Evolutionary conservation across 1,284 basidiomycete genomes (phyloP).

Genomic region (Marasmius tenuissimus): DNA sequence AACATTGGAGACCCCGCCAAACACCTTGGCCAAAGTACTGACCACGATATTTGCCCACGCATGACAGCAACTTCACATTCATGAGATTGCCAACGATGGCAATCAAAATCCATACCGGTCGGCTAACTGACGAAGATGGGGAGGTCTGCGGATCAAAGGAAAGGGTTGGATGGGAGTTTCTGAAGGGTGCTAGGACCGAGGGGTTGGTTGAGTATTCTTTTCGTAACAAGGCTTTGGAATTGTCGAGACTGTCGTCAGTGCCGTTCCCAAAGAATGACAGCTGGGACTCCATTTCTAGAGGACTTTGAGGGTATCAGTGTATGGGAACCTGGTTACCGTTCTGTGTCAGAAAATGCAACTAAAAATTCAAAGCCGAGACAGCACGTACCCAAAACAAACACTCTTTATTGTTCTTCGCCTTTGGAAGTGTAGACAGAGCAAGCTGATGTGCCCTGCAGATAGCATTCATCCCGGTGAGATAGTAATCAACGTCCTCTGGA

Average conservation of each 20-base stretch:
- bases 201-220: constrained; percentile 40
- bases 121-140: constrained; percentile 78
- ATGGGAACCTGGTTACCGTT: constrained; percentile 77
- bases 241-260: constrained; percentile 72
- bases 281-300: constrained; percentile 98
- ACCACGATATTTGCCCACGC: constrained; percentile 92
- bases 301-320: constrained; percentile 95
- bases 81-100: constrained; percentile 95
- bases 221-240: constrained; percentile 66
- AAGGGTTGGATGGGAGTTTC: constrained; percentile 96
- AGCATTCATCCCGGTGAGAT: constrained; percentile 88
- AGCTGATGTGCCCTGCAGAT: constrained; percentile 91
- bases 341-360: constrained; percentile 2
- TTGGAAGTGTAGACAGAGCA: constrained; percentile 48
- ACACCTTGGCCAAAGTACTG: constrained; percentile 92
- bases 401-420: constrained; percentile 77
- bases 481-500: constrained; percentile 86
- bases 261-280: constrained; percentile 86
- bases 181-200: constrained; percentile 68
- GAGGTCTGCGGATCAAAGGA: constrained; percentile 85
- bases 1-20: constrained; percentile 93
- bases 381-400: constrained; percentile 84
- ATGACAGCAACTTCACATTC: constrained; percentile 91
- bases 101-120: constrained; percentile 86
- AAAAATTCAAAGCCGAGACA: neutral